Percentiles rank a stretch among this genome's conserved stretches.
These are phyloP conservation scores for Hibiscus syriacus DNA, from an alignment of 345 rosid genomes.

Conservation along the genomic window DNA sequence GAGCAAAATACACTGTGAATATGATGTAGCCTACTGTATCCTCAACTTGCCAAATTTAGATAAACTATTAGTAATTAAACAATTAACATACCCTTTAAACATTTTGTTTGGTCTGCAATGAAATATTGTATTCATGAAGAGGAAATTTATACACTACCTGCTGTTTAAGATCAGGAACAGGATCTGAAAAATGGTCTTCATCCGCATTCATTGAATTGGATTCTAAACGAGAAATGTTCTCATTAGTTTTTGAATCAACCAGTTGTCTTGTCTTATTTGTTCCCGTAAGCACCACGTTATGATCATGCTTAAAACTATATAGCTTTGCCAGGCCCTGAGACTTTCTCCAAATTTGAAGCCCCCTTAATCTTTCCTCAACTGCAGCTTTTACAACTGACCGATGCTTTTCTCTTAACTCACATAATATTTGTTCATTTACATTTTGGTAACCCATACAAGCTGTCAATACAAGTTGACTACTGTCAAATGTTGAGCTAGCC, in stretches of 20 bases:
- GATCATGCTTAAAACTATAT: slow-evolving; percentile 74
- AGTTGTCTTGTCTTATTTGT: slow-evolving; percentile 32
- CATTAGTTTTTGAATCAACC: slow-evolving; percentile 34
- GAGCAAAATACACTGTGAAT: background rate
- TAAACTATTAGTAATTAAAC: background rate
- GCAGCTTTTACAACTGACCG: slow-evolving; percentile 74
- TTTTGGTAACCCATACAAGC: slow-evolving; percentile 99
- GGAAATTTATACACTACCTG: slow-evolving; percentile 43
- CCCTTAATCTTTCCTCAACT: slow-evolving; percentile 83
- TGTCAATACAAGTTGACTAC: slow-evolving; percentile 97
- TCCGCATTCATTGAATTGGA: slow-evolving; percentile 77
- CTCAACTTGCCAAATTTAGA: background rate
- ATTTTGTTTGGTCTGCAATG: background rate
- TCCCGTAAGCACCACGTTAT: slow-evolving; percentile 57
- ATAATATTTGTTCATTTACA: slow-evolving; percentile 70
- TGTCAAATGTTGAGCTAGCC: slow-evolving; percentile 97
- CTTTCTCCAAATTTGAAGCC: slow-evolving; percentile 88
- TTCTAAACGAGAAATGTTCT: slow-evolving; percentile 59
- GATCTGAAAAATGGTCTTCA: slow-evolving; percentile 57
- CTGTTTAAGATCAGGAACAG: slow-evolving; percentile 78
- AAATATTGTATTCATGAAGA: background rate
- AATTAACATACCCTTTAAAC: background rate
- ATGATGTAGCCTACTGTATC: background rate
- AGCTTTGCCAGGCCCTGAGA: slow-evolving; percentile 85
- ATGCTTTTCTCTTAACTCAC: slow-evolving; percentile 81